phyloP scores from a whole-genome alignment of 352 stramenopile species.

The Pythium aquatile region DNA sequence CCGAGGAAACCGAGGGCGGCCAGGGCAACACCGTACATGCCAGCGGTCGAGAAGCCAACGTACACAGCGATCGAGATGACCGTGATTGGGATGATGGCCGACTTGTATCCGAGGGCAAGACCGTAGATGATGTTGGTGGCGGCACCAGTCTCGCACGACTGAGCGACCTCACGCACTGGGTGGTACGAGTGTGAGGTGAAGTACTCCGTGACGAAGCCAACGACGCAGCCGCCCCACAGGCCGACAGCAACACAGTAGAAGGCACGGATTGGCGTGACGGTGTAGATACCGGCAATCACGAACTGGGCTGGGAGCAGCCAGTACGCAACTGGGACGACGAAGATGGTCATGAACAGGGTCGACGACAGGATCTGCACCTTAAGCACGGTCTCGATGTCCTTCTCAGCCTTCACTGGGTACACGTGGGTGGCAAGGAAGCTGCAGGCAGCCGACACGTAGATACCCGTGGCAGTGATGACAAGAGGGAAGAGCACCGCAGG shows the following conservation, averaged over 20 bases:
- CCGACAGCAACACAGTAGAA: constrained; percentile 95
- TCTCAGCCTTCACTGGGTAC: constrained; percentile 93
- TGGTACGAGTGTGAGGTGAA: constrained; percentile 98
- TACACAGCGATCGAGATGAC: constrained; percentile 98
- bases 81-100: constrained; percentile 98
- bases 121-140: constrained; percentile 99
- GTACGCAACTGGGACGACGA: constrained; percentile 89
- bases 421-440: constrained; percentile 98
- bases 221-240: constrained; percentile 96
- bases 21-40: constrained; percentile 97
- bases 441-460: constrained; percentile 95
- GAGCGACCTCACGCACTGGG: constrained; percentile 95
- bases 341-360: constrained; percentile 94
- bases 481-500: constrained; percentile 96
- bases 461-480: constrained; percentile 95
- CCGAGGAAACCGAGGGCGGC: constrained; percentile 98
- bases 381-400: constrained; percentile 95
- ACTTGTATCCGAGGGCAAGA: constrained; percentile 99
- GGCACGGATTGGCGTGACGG: constrained; percentile 82
- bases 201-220: constrained; percentile 99
- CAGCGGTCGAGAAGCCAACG: constrained; percentile 94
- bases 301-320: constrained; percentile 93
- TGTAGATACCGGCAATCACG: constrained; percentile 69
- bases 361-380: constrained; percentile 99
- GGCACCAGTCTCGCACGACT: constrained; percentile 97